These are phyloP conservation scores for Coprinopsis marcescibilis DNA, from an alignment of 768 basidiomycete species.

Conservation along the genomic window DNA sequence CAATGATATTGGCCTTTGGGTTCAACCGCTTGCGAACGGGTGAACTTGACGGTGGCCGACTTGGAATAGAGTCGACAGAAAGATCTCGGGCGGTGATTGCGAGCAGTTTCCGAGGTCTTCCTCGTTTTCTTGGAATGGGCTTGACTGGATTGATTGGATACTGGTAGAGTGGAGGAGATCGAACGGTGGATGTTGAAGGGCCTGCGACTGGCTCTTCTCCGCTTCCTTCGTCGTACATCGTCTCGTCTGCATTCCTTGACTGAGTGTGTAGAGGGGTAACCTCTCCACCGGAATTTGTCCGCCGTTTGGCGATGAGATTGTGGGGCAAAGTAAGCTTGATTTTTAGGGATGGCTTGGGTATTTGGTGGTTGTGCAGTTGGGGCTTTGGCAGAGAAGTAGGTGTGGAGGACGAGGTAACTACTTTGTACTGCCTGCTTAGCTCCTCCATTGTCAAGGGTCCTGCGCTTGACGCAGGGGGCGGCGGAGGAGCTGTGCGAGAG, in stretches of 20 bases:
- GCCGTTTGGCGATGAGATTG: conserved; percentile 42
- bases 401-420: conserved; percentile 30
- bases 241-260: conserved; percentile 24
- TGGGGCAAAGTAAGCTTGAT: conserved; percentile 68
- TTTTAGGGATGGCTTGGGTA: conserved; percentile 45
- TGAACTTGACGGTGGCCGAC: conserved; percentile 7
- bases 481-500: conserved; percentile 18
- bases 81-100: conserved; percentile 26
- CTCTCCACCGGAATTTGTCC: conserved; percentile 18
- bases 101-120: conserved; percentile 50
- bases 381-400: conserved; percentile 24
- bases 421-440: conserved; percentile 31
- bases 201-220: conserved; percentile 24
- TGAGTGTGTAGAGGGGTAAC: conserved; percentile 16
- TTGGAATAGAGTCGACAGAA: conserved; percentile 7
- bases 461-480: conserved; percentile 13
- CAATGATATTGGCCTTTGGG: conserved; percentile 15
- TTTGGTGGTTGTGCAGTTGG: conserved; percentile 19
- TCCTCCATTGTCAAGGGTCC: conserved; percentile 30
- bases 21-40: conserved; percentile 13
- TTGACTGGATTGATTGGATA: conserved; percentile 12
- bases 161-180: conserved; percentile 13
- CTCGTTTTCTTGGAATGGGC: conserved; percentile 40
- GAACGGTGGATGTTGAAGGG: conserved; percentile 16
- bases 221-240: conserved; percentile 35